These are phyloP conservation scores for Vigna trinervia DNA, from an alignment of 306 rosid species.

Conservation along the genomic window DNA sequence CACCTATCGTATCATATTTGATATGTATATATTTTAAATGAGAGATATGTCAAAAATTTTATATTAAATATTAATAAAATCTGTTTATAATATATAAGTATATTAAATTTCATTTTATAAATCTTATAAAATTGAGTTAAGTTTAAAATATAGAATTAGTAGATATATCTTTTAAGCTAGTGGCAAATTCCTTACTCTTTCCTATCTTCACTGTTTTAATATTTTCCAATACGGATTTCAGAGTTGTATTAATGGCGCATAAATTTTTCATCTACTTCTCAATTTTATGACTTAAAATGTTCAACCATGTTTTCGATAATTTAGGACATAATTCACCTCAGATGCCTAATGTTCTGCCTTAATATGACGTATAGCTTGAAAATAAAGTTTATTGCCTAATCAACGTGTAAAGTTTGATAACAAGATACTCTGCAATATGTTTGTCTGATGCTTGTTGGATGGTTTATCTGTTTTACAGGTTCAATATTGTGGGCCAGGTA, in stretches of 20 bases:
- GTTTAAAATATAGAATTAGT: neutral
- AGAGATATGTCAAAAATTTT: too few species aligned
- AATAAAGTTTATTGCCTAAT: neutral
- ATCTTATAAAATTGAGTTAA: too few species aligned
- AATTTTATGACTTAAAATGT: slow-evolving; percentile 2
- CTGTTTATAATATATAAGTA: too few species aligned
- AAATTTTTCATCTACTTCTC: neutral
- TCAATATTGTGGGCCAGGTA: slow-evolving; percentile 98
- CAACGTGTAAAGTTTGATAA: neutral
- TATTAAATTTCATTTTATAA: too few species aligned
- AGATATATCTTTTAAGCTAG: neutral
- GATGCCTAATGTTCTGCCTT: neutral
- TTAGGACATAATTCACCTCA: neutral
- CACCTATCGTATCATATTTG: fast-evolving
- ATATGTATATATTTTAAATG: fast-evolving
- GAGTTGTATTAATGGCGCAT: neutral
- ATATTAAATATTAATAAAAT: too few species aligned
- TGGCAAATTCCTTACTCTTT: neutral
- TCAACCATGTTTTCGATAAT: neutral
- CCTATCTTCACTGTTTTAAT: neutral
- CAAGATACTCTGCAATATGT: neutral
- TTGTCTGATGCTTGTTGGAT: slow-evolving; percentile 45
- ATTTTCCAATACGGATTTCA: neutral
- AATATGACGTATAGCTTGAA: too few species aligned
- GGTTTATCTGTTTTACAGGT: slow-evolving; percentile 67